Evolutionary conservation across 257 asterid genomes (phyloP).

Genomic region (Fraxinus quadrangulata): DNA sequence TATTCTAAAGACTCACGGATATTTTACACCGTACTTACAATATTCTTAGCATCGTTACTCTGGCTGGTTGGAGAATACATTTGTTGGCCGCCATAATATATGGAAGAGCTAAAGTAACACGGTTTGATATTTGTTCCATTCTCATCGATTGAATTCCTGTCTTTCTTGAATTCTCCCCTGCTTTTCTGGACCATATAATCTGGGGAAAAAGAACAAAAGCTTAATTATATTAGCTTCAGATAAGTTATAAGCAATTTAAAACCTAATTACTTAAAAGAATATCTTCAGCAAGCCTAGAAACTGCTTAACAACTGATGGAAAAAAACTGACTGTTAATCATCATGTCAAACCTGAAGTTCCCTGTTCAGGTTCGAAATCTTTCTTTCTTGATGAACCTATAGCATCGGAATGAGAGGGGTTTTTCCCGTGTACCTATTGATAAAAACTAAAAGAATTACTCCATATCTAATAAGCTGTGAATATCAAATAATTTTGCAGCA

Average conservation of each 20-base stretch:
- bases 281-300: no score
- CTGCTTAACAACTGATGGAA: no score
- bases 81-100: conserved; percentile 81
- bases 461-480: no score
- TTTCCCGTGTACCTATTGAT: conserved; percentile 16
- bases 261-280: no score
- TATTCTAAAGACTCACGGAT: not conserved
- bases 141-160: conserved; percentile 35
- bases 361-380: conserved; percentile 33
- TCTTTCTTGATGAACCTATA: conserved; percentile 31
- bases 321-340: no score
- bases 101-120: conserved; percentile 75
- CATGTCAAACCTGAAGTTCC: no score
- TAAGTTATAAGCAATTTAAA: no score
- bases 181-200: conserved; percentile 14
- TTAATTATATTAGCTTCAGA: no score
- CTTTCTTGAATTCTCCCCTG: conserved; percentile 31
- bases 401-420: conserved; percentile 35
- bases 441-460: no score
- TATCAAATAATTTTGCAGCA: no score
- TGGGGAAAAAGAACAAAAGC: no score
- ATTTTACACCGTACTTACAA: conserved; percentile 37
- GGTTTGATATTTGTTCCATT: conserved; percentile 47
- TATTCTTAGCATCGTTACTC: conserved; percentile 38
- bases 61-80: conserved; percentile 52